Evolutionary conservation across 495 filamentous ascomycete genomes (phyloP).

Genomic region (Neurospora sp.): DNA sequence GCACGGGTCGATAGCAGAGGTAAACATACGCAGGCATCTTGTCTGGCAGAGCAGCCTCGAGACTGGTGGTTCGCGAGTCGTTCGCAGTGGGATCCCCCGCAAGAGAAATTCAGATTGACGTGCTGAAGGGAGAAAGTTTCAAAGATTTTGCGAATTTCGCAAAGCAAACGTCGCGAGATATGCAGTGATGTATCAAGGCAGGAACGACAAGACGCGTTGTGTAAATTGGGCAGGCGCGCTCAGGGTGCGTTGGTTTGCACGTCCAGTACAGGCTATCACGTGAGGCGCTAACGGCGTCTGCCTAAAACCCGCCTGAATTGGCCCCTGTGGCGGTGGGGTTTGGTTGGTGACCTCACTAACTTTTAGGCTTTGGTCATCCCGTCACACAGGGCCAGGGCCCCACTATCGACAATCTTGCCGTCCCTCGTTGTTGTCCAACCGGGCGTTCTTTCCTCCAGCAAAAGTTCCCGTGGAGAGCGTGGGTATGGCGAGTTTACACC

Average conservation of each 20-base stretch:
- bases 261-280: constrained; percentile 17
- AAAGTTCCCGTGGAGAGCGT: background rate
- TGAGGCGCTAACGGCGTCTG: constrained; percentile 1
- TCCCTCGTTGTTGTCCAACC: background rate
- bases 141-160: background rate
- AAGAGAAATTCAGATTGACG: background rate
- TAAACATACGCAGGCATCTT: constrained; percentile 38
- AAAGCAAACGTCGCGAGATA: background rate
- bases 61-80: background rate
- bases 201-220: background rate
- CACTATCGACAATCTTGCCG: background rate
- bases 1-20: background rate
- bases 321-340: background rate
- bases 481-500: background rate
- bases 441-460: background rate
- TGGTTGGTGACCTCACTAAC: background rate
- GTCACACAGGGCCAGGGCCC: background rate
- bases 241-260: too few relatives aligned
- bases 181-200: background rate
- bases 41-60: background rate
- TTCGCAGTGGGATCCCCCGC: background rate
- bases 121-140: background rate
- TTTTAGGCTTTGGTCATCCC: background rate
- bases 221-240: background rate
- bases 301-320: background rate